Base-by-base conservation (phyloP, 495 filamentous ascomycete species). In the Viridothelium virens region DNA sequence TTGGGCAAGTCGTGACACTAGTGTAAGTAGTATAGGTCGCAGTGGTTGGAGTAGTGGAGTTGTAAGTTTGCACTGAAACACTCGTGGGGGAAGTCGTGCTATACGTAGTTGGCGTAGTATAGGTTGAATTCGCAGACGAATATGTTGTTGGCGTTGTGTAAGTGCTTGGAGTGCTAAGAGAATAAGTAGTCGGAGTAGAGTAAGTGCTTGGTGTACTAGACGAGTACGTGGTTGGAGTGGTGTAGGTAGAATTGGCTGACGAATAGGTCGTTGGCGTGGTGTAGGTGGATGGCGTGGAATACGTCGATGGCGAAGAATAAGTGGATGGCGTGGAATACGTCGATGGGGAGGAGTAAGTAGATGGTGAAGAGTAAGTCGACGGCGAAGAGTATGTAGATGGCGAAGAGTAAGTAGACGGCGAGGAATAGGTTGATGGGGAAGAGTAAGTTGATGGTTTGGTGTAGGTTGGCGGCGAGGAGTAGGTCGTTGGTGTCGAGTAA, bases 1-100 rank as follows among this genome's bases (percentile, higher is more conserved):
- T 67, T 4, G 75, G 75, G 61, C 75, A 78, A 25, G 69, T 69
- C 16, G 69, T 74, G 18, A 74, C 69, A 41, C 74, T 75, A 39
- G 75, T 77, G 50, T 70, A 72, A 25, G 67, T 67, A 9, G 74
- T 75, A 47, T 38, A 44, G 18, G 63, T 64, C 38, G 63, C 39
- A 47, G 53, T 69, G 7, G 46, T 47, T 9, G 59, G 34, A 37
- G 61, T 62, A 38, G 61, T 64, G 5, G 66, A 65, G 34, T 56
- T 53, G 41, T 56, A 48, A 36, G 48, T 38, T 47, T 65, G n/a
- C n/a, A 65, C 36, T 34, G 48, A 34, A 47, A 65, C 31, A 56
- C 31, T 14, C 25, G 53, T 65, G 63, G 2, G 36, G 3, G 63
- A 65, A 34, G 46, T 46, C 44, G 63, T 56, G 63, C 48, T 65